Base-by-base conservation (phyloP, 2,329 filamentous ascomycete genomes). In the Lecanosticta acicola region DNA sequence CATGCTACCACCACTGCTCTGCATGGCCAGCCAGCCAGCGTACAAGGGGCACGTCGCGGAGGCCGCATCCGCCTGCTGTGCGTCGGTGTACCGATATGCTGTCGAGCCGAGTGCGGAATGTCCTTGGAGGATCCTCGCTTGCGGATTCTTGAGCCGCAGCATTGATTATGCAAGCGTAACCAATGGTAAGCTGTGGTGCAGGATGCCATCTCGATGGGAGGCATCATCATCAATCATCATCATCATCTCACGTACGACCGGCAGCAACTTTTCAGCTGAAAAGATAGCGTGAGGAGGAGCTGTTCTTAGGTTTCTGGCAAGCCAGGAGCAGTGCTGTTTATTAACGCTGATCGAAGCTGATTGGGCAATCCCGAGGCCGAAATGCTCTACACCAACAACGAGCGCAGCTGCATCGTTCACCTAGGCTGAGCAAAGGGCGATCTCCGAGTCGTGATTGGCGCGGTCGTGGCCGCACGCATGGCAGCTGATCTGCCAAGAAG, bases 361-460 rank as follows among this genome's bases (percentile, higher is more conserved):
- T 39, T 39, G 37, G 37, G 24, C 18, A 39, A 20, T 39, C 19
- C 24, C 7, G 37, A 39, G 24, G 24, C 4, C 37, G 37, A 39
- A 16, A 39, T 3, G 9, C 37, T 7, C 37, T 21, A 21, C 19
- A 20, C 8, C 4, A 9, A n/a, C n/a, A n/a, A n/a, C n/a, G n/a
- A n/a, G n/a, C n/a, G n/a, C n/a, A n/a, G n/a, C n/a, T n/a, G n/a
- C n/a, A n/a, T n/a, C n/a, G n/a, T n/a, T 18, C 11, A 17, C n/a
- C 14, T 19, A 11, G 14, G 37, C 17, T n/a, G 19, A 14, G 37
- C 17, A 24, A 14, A 39, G 4, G 21, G 37, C 11, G 18, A 24
- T 24, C 37, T 39, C 37, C 37, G 24, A 9, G 18, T n/a, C 17
- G 37, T 18, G n/a, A 20, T 21, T 18, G 18, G 37, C 19, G 3